Base-by-base conservation (phyloP, 2,329 filamentous ascomycete species). In the Pseudocercospora macadamiae region DNA sequence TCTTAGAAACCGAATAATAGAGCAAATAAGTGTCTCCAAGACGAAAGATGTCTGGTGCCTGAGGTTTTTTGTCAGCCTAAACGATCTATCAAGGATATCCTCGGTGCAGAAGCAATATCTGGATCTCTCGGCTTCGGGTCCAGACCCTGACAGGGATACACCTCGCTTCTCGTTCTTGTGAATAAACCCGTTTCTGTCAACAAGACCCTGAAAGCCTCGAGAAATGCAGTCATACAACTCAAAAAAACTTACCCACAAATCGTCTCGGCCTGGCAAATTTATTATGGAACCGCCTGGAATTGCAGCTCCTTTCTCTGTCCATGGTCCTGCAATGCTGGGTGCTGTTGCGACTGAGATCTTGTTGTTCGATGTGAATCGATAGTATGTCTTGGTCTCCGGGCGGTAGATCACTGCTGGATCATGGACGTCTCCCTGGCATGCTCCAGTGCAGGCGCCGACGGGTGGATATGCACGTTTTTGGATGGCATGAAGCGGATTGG, bases 1-100 rank as follows among this genome's bases (percentile, higher is more conserved):
- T 87, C 1, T 80, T 75, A 26, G 81, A 85, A 19, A 88, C 84
- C 1, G 83, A 77, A 72, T 89, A 88, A 79, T 86, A 89, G 19
- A 85, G 72, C 67, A 87, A 82, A 74, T 88, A 89, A 1, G 77
- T 76, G 55, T 74, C 76, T 61, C 81, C 81, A 25, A 89, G 75
- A n/a, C 82, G 74, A 26, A 76, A 72, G 21, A 86, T 81, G 64
- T 89, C 86, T 0, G 87, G 87, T 1, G 87, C 86, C 60, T 62
- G 23, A 28, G 36, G 26, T 7, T n/a, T 32, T 54, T 23, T 36
- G 52, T 52, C 32, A 45, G 39, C 21, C 16, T 49, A 14, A 16
- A 30, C 26, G 6, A 8, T 19, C 3, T 16, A 12, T 14, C 42
- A 47, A 28, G 42, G 42, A 28, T 26, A 47, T 47, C 19, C 42